Evolutionary conservation across 495 filamentous ascomycete genomes (phyloP).

Genomic region (Tuber calosporum): DNA sequence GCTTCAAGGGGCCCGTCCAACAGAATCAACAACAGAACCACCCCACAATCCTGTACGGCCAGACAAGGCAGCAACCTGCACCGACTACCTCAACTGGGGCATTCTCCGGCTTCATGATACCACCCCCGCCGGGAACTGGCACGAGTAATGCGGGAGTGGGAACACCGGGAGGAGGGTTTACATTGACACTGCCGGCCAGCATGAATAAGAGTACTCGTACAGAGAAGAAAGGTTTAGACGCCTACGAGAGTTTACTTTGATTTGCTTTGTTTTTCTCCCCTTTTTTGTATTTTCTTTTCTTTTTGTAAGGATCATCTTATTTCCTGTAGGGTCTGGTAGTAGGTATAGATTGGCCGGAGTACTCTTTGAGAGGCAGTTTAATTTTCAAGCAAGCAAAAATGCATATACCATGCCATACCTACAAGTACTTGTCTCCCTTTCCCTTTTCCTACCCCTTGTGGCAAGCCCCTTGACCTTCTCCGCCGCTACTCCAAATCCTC

Average conservation of each 20-base stretch:
- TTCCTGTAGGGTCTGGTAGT: conserved; percentile 1
- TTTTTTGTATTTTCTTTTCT: neutral
- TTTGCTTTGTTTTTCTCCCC: neutral
- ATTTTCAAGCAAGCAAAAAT: conserved; percentile 5
- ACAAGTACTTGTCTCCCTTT: conserved; percentile 22
- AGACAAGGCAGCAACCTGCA: conserved; percentile 18
- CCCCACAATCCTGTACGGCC: conserved; percentile 27
- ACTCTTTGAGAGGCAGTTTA: conserved; percentile 7
- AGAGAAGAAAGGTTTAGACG: conserved; percentile 61
- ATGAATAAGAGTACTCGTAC: conserved; percentile 42
- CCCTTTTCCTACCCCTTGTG: conserved; percentile 3
- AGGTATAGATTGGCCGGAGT: neutral
- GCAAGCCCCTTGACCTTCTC: conserved; percentile 61
- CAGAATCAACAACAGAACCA: conserved; percentile 14
- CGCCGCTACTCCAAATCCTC: conserved; percentile 77
- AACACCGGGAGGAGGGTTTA: neutral
- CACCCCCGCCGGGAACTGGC: conserved; percentile 22
- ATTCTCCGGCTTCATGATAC: conserved; percentile 33
- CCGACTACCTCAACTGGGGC: conserved; percentile 8
- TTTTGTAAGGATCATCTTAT: conserved; percentile 4
- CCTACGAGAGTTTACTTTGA: conserved; percentile 72
- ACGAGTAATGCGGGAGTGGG: conserved; percentile 24
- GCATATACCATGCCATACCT: conserved; percentile 20
- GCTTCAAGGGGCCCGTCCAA: neutral
- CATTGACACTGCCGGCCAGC: neutral